Conservation (phyloP, 345 rosid genomes). For the Citrus australasica region DNA sequence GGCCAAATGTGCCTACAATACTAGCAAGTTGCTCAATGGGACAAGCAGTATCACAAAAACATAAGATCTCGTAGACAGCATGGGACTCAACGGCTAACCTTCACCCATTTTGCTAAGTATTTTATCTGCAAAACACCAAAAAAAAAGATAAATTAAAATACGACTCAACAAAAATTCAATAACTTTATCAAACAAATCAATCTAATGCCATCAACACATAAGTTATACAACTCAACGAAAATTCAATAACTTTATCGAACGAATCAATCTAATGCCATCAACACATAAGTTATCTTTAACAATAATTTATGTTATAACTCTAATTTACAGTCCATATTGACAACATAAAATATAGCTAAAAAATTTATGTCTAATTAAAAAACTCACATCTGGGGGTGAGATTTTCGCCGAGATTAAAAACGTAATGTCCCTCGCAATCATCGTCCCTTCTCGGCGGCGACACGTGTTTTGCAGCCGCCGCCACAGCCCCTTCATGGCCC, state of each 20-base stretch:
- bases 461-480: constrained; percentile 26
- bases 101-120: constrained; percentile 82
- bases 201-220: not conserved
- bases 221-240: not conserved
- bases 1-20: constrained; percentile 90
- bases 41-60: constrained; percentile 54
- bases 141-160: not conserved
- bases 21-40: constrained; percentile 66
- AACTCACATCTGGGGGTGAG: constrained; percentile 74
- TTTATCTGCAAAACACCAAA: constrained; percentile 41
- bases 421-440: constrained; percentile 74
- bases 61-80: constrained; percentile 51
- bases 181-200: not conserved
- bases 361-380: not conserved
- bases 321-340: not conserved
- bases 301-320: not conserved
- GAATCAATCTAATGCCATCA: not conserved
- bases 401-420: constrained; percentile 61
- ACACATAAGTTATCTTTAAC: not conserved
- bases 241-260: not conserved
- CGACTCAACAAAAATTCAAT: not conserved
- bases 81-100: constrained; percentile 70
- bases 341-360: not conserved
- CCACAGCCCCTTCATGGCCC: constrained; percentile 23
- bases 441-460: constrained; percentile 65